phyloP scores from a whole-genome alignment of 2,329 filamentous ascomycete genomes.

The Ophiognomonia clavigignenti-juglandacearum region DNA sequence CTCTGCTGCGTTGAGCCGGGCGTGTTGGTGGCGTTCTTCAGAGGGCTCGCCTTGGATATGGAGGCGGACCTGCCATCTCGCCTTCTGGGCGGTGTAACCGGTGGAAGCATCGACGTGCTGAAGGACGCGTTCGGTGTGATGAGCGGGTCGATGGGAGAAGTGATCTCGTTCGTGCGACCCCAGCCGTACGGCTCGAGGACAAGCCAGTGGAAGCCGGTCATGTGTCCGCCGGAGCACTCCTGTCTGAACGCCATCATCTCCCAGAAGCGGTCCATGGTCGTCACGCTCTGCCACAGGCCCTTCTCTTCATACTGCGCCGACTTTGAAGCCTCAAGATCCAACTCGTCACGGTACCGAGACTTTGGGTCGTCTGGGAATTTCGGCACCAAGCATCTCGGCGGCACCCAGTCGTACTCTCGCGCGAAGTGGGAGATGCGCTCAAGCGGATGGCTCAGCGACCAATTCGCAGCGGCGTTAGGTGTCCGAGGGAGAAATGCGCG shows the following conservation, averaged over 20 bases:
- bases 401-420: slow-evolving; percentile 54
- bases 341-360: slow-evolving; percentile 77
- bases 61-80: slow-evolving; percentile 15
- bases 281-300: slow-evolving; percentile 79
- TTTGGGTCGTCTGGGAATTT: slow-evolving; percentile 95
- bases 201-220: slow-evolving; percentile 94
- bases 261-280: slow-evolving; percentile 89
- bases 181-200: slow-evolving; percentile 59
- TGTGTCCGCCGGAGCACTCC: slow-evolving; percentile 86
- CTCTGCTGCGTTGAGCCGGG: slow-evolving; percentile 29
- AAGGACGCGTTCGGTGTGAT: slow-evolving; percentile 27
- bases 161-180: slow-evolving; percentile 8
- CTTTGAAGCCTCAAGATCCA: slow-evolving; percentile 75
- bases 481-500: slow-evolving; percentile 68
- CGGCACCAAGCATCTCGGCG: slow-evolving; percentile 80
- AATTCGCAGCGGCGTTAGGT: slow-evolving; percentile 46
- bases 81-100: slow-evolving; percentile 29
- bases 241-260: slow-evolving; percentile 97
- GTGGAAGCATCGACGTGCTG: slow-evolving; percentile 16
- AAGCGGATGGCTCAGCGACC: slow-evolving; percentile 70
- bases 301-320: slow-evolving; percentile 47
- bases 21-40: slow-evolving; percentile 19
- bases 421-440: slow-evolving; percentile 58
- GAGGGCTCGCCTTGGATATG: slow-evolving; percentile 22
- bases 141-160: slow-evolving; percentile 14